A percentile compares a stretch with the other conserved stretches of the same genome.
Conservation (phyloP, 2,329 filamentous ascomycete genomes). For the Trichoderma lentiforme region DNA sequence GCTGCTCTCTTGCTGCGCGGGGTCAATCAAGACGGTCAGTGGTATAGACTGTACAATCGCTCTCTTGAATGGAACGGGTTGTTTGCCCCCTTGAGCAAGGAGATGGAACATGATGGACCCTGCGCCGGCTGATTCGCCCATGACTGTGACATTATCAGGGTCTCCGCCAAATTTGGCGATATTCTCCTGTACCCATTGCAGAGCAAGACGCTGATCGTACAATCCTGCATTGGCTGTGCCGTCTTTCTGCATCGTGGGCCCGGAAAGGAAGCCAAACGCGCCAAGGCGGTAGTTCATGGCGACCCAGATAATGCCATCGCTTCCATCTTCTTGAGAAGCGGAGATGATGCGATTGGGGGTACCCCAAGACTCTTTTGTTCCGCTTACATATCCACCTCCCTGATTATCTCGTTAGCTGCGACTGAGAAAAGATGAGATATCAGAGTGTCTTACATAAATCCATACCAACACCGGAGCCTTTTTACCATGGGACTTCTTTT, state of each 20-base stretch:
- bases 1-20: neutral
- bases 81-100: neutral
- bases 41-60: neutral
- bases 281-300: slow-evolving; percentile 54
- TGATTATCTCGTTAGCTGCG: neutral
- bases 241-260: slow-evolving; percentile 47
- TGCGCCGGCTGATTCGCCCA: neutral
- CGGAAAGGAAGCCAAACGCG: slow-evolving; percentile 56
- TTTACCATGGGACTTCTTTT: neutral
- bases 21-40: neutral
- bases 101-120: neutral
- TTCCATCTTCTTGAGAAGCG: neutral
- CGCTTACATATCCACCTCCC: neutral
- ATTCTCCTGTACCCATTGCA: slow-evolving; percentile 55
- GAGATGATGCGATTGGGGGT: neutral
- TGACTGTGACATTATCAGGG: neutral
- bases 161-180: slow-evolving; percentile 26
- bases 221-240: slow-evolving; percentile 58
- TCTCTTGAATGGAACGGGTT: neutral
- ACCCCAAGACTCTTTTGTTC: neutral
- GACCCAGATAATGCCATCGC: neutral
- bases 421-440: too few relatives aligned
- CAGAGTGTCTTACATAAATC: neutral
- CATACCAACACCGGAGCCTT: neutral
- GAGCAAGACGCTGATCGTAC: slow-evolving; percentile 54